Conservation (phyloP, 2,329 filamentous ascomycete genomes). For the Cladophialophora carrionii region DNA sequence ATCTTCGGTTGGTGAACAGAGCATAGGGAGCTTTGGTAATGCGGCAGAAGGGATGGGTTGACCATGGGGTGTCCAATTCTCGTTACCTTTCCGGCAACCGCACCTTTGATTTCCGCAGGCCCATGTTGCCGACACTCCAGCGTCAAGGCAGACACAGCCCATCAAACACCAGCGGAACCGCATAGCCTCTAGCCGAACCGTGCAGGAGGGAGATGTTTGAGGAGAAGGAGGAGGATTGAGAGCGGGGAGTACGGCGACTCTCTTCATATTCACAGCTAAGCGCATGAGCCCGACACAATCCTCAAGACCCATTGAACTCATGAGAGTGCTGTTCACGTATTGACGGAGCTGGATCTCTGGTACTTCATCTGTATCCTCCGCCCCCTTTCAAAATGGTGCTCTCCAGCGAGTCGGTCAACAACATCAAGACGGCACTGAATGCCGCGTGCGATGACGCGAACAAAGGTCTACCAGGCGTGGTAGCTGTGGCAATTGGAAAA, state of each 20-base stretch:
- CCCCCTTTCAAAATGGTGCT: constrained; percentile 20
- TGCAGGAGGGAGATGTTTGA: constrained; percentile 4
- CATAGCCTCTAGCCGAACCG: not conserved
- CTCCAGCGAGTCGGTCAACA: constrained; percentile 23
- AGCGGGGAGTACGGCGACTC: not conserved
- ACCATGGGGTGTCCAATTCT: not conserved
- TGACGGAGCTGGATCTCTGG: not conserved
- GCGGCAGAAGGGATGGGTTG: not conserved
- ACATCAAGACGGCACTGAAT: constrained; percentile 19
- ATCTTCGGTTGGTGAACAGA: not conserved
- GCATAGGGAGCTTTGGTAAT: not conserved
- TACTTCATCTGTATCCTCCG: not conserved
- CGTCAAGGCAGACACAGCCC: not conserved
- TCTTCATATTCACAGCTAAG: not conserved
- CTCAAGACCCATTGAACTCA: not conserved
- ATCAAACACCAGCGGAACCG: constrained; percentile 14
- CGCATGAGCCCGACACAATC: not conserved
- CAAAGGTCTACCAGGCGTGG: constrained; percentile 44
- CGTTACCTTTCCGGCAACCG: not conserved
- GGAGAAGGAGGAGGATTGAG: not conserved
- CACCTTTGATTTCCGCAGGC: not conserved
- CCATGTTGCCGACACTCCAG: not conserved
- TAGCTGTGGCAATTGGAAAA: constrained; percentile 37
- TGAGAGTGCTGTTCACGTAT: not conserved
- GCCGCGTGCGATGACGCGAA: constrained; percentile 42